Conservation (phyloP, 495 filamentous ascomycete genomes). For the Podospora fimiseda region DNA sequence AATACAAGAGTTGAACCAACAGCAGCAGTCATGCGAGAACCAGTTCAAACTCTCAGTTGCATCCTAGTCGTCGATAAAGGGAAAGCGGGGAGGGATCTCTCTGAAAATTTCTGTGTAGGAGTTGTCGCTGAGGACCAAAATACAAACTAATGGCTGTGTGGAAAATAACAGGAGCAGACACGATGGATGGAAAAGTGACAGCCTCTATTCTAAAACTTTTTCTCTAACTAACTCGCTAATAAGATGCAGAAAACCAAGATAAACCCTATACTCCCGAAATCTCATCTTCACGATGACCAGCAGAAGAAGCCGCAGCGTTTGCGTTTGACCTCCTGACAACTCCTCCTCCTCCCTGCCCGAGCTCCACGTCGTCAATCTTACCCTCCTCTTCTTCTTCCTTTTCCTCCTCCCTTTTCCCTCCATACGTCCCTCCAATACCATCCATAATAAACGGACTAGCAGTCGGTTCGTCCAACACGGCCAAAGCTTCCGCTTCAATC, state of each 20-base stretch:
- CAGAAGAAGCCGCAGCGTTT: background rate
- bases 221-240: no score
- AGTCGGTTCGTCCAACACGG: constrained; percentile 68
- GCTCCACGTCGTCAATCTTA: constrained; percentile 31
- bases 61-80: no score
- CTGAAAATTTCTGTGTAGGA: no score
- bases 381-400: constrained; percentile 15
- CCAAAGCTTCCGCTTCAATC: constrained; percentile 63
- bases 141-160: no score
- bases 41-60: no score
- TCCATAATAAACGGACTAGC: constrained; percentile 83
- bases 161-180: no score
- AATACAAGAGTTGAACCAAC: no score
- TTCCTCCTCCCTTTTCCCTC: constrained; percentile 15
- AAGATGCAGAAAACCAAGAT: background rate
- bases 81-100: no score
- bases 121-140: no score
- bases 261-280: background rate
- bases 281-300: constrained; percentile 1
- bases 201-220: no score
- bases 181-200: no score
- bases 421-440: constrained; percentile 68
- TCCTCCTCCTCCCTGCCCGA: constrained; percentile 20
- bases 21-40: no score
- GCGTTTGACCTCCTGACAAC: constrained; percentile 7